phyloP scores from a whole-genome alignment of 2,329 filamentous ascomycete species.

The Diaporthe nobilis region DNA sequence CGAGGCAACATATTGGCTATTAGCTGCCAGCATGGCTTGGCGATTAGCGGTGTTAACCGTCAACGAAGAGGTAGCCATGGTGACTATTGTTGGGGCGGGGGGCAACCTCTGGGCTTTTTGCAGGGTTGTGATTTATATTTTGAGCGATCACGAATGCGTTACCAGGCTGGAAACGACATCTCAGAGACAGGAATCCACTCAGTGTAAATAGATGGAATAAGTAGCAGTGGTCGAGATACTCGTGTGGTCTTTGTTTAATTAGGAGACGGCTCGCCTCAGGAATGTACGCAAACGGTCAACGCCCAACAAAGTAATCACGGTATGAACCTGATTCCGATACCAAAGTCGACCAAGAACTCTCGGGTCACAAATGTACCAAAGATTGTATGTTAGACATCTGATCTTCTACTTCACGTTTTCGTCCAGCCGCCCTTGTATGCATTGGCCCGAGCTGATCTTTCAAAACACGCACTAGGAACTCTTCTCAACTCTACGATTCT shows the following conservation, averaged over 20 bases:
- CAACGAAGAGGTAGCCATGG: not conserved
- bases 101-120: not conserved
- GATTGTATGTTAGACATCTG: not conserved
- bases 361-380: not conserved
- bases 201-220: not conserved
- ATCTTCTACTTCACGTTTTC: not conserved
- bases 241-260: not conserved
- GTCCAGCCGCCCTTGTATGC: not conserved
- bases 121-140: not conserved
- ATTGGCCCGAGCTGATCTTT: no score
- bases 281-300: slow-evolving; percentile 18
- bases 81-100: not conserved
- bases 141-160: not conserved
- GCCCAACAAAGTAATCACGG: not conserved
- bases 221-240: not conserved
- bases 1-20: not conserved
- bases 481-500: not conserved
- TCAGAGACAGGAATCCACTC: not conserved
- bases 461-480: not conserved
- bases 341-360: not conserved
- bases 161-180: not conserved
- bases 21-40: not conserved
- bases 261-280: not conserved
- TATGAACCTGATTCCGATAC: not conserved
- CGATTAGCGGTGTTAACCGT: not conserved